A percentile compares a stretch with the other conserved stretches of the same genome.
Conservation (phyloP, 78 protist genomes). For the Dictyostelium brefeldianum region DNA sequence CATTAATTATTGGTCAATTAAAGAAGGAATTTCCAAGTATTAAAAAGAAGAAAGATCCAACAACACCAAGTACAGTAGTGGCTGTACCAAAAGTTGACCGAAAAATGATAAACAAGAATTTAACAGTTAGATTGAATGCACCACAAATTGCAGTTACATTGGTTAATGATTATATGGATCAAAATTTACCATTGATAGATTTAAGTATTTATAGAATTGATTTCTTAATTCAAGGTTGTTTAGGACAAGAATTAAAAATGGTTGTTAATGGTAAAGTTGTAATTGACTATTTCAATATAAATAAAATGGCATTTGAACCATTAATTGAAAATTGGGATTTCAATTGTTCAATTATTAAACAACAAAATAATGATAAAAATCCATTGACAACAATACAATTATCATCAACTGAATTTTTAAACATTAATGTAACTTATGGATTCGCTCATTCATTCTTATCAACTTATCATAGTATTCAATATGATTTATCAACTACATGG, state of each 20-base stretch:
- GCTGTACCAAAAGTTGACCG: not conserved
- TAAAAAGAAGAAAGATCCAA: not conserved
- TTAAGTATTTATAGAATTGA: not conserved
- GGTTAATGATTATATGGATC: conserved; percentile 75
- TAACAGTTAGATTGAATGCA: conserved; percentile 12
- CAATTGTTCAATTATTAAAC: not conserved
- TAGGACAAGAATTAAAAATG: not conserved
- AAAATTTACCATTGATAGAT: conserved; percentile 70
- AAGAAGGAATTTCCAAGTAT: conserved; percentile 17
- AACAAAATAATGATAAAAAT: not conserved
- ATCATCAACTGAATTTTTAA: conserved; percentile 19
- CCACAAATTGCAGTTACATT: conserved; percentile 38
- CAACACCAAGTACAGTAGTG: not conserved
- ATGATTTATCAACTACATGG: conserved; percentile 9
- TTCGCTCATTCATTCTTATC: conserved; percentile 15
- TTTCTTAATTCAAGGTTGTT: not conserved
- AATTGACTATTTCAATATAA: conserved; percentile 52
- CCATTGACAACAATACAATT: conserved; percentile 1
- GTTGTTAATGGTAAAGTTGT: not conserved
- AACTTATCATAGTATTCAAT: conserved; percentile 33
- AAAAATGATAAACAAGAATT: not conserved
- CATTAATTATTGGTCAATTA: conserved; percentile 49
- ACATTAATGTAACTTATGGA: conserved; percentile 53
- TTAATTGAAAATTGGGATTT: conserved; percentile 67
- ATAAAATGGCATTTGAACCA: conserved; percentile 72